Base-by-base conservation (phyloP, 2,329 filamentous ascomycete species). In the Mariannaea elegans region DNA sequence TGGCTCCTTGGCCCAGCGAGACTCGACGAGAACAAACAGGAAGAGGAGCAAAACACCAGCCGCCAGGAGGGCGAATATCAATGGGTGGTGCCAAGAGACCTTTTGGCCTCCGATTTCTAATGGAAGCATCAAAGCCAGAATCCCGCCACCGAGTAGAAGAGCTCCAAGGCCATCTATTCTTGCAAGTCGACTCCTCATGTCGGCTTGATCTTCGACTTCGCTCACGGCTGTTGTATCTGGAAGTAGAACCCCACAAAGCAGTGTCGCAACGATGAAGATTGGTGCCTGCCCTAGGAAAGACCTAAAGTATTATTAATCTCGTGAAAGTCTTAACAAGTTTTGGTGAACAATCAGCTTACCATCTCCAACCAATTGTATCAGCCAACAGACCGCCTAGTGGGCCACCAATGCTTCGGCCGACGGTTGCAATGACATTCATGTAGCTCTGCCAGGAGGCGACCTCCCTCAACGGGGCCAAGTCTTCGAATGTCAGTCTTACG, bases 321-420 rank as follows among this genome's bases (percentile, higher is more conserved):
- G 7, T 3, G 42, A 31, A 21, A 36, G 8, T 24, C 14, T 29
- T 3, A 27, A 27, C 5, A 9, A 27, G 24, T 5, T 9, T 9
- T 27, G 24, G 5, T 27, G 24, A 3, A 9, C 2, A 24, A 2
- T 5, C 4, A 1, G 38, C 63, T 46, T 18, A 68, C 66, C 84
- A 88, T 31, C 88, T 79, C 88, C 88, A 90, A 7, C 88, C 87
- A 19, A 90, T 78, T 1, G 76, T 78, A 61, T 90, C 86, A 9
- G 85, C 86, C 4, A 90, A 78, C 31, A 84, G 80, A 0, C 87
- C 87, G 2, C 88, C 87, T 8, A 83, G 67, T 1, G 83, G 83
- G 0, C 82, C 83, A 2, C 84, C 84, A 0, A 85, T 66, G 42
- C 81, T 83, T 32, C 84, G 76, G 2, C 82, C 83, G 2, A 78